Evolutionary conservation across 2,329 filamentous ascomycete species (phyloP).

Genomic region (Aspergillus piperis): DNA sequence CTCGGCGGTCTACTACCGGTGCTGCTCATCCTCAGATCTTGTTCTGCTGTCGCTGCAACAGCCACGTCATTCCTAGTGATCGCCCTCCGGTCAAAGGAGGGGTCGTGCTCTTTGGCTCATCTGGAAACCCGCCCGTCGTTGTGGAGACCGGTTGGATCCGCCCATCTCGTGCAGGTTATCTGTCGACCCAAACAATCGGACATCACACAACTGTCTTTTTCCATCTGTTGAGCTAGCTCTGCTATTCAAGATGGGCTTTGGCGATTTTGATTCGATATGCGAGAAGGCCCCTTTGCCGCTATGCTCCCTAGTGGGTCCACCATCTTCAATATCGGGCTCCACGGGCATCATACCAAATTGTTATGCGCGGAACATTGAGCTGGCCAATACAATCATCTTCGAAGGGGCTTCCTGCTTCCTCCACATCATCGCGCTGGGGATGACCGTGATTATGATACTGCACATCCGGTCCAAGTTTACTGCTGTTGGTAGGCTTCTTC

Average conservation of each 20-base stretch:
- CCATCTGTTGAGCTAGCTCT: background rate
- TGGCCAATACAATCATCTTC: slow-evolving; percentile 98
- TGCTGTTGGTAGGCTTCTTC: slow-evolving; percentile 72
- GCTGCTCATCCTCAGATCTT: background rate
- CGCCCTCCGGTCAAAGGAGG: slow-evolving; percentile 4
- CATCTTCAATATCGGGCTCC: slow-evolving; percentile 62
- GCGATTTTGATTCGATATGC: slow-evolving; percentile 87
- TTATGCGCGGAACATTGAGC: slow-evolving; percentile 90
- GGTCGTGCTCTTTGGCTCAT: slow-evolving; percentile 18
- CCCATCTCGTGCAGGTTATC: slow-evolving; percentile 24
- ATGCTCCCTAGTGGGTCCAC: slow-evolving; percentile 78
- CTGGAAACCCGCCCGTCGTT: slow-evolving; percentile 29
- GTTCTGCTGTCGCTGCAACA: background rate
- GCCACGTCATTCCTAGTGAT: background rate
- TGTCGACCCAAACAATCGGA: slow-evolving; percentile 24
- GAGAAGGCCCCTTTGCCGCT: slow-evolving; percentile 79
- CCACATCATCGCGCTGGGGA: slow-evolving; percentile 84
- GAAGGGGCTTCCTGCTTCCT: slow-evolving; percentile 87
- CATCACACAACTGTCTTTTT: slow-evolving; percentile 1
- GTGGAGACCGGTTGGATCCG: slow-evolving; percentile 33
- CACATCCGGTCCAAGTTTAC: slow-evolving; percentile 98
- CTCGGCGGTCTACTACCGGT: background rate
- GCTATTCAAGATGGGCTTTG: slow-evolving; percentile 66
- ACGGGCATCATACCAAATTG: slow-evolving; percentile 85
- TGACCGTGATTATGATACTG: slow-evolving; percentile 97